phyloP scores from a whole-genome alignment of 371 early-diverging fungal genomes.

The Lichtheimia ramosa region DNA sequence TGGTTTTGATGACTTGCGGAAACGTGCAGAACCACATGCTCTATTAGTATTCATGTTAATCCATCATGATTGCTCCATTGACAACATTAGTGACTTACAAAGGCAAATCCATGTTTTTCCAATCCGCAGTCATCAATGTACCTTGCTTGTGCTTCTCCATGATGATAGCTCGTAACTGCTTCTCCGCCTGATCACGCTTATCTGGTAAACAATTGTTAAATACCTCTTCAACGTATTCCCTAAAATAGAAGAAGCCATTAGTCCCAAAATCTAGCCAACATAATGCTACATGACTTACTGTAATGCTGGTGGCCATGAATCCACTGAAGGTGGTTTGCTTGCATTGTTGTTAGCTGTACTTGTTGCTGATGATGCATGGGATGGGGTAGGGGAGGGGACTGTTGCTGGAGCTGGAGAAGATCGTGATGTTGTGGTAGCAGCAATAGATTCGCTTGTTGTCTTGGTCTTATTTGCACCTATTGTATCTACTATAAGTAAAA shows the following conservation, averaged over 20 bases:
- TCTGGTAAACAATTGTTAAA: slow-evolving; percentile 55
- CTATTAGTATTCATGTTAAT: not conserved
- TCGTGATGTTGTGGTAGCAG: not conserved
- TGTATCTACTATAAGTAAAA: not conserved
- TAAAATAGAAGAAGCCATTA: slow-evolving; percentile 15
- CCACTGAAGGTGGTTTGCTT: slow-evolving; percentile 14
- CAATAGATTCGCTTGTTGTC: slow-evolving; percentile 5
- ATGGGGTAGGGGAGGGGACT: not conserved
- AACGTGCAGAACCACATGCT: slow-evolving; percentile 8
- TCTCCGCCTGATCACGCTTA: slow-evolving; percentile 53
- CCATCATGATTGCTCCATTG: not conserved
- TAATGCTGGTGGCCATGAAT: slow-evolving; percentile 44
- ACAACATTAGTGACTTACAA: slow-evolving; percentile 1
- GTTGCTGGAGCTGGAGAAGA: too few species aligned
- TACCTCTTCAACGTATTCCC: slow-evolving; percentile 63
- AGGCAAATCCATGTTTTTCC: slow-evolving; percentile 69
- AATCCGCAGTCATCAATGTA: slow-evolving; percentile 59
- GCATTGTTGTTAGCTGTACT: not conserved
- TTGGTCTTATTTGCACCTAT: not conserved
- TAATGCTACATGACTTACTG: slow-evolving; percentile 22
- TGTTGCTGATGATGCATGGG: slow-evolving; percentile 2
- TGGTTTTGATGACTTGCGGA: not conserved
- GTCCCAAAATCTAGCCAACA: not conserved
- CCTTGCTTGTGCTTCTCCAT: slow-evolving; percentile 48
- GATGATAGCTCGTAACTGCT: slow-evolving; percentile 58